Evolutionary conservation across 495 filamentous ascomycete genomes (phyloP), one percentile per base, ranked within the genome.

Genomic region (Pseudevernia furfuracea): DNA sequence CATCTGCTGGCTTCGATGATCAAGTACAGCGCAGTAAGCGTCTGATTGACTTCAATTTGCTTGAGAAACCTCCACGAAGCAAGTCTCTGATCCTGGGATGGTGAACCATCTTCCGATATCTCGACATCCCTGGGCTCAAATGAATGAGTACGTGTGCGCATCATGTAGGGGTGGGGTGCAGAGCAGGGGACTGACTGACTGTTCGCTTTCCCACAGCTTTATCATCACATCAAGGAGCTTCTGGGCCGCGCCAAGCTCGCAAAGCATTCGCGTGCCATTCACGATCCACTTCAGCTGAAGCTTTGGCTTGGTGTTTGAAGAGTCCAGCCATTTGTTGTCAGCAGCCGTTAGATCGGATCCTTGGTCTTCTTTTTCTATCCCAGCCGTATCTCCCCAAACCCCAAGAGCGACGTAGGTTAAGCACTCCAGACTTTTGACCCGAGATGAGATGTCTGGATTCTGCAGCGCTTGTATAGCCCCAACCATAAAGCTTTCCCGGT

Each of bases 331-430:
- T n/a, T 73, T 66, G 7, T 67, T 38, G 41, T 71, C 69, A 3
- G 53, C 59, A 39, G 70, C 66, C 43, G 71, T 63, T 0, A 71
- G 66, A 48, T 59, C 34, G 5, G 30, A 14, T 37, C 14, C 37
- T 9, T 75, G 75, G 58, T 75, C 72, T 14, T 71, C 61, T 14
- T 70, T 66, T 48, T 65, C 66, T 60, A 70, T 71, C 48, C 86
- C 85, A 59, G 87, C 89, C 46, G 88, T 91, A 49, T 87, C 79
- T 3, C 83, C 83, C 91, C 91, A 95, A 46, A 86, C 79, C 4
- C 91, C 91, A 28, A 95, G 81, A 30, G 87, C 80, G 34, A 90
- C 71, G 73, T 97, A 96, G 28, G 87, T 81, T 66, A 96, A 71
- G n/a, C 81, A 82, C 64, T 91, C 91, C 60, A 96, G 75, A 23